phyloP scores from a whole-genome alignment of 2,329 filamentous ascomycete species.

The Cladosporium phlei region DNA sequence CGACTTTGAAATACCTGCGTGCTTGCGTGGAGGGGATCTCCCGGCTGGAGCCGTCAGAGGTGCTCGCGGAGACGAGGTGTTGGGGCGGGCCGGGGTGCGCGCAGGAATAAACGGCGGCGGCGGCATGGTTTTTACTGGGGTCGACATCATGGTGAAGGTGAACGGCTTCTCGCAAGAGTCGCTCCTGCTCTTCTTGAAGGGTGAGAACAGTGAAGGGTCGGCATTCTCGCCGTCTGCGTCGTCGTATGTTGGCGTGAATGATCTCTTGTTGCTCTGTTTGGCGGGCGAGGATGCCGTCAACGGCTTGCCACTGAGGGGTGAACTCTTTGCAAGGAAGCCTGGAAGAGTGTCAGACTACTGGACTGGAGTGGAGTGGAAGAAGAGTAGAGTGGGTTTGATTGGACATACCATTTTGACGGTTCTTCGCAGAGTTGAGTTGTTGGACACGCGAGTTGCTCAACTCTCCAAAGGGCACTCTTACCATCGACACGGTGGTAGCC shows the following conservation, averaged over 20 bases:
- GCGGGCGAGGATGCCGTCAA: slow-evolving; percentile 24
- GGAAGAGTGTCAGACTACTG: neutral
- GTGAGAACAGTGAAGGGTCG: slow-evolving; percentile 49
- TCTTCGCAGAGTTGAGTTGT: slow-evolving; percentile 69
- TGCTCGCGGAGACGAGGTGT: slow-evolving; percentile 39
- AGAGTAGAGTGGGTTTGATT: slow-evolving; percentile 10
- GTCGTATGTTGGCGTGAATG: slow-evolving; percentile 39
- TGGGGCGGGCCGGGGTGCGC: slow-evolving; percentile 36
- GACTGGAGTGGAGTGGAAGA: neutral
- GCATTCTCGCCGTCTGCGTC: slow-evolving; percentile 54
- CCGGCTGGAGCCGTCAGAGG: slow-evolving; percentile 63
- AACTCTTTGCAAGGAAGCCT: slow-evolving; percentile 13
- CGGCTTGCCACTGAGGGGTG: slow-evolving; percentile 26
- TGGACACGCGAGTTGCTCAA: slow-evolving; percentile 66
- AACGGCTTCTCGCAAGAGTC: slow-evolving; percentile 36
- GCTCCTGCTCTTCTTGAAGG: slow-evolving; percentile 51
- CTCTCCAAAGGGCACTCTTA: slow-evolving; percentile 70
- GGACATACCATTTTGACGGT: slow-evolving; percentile 60
- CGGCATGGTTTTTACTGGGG: slow-evolving; percentile 32
- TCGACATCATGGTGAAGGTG: slow-evolving; percentile 37
- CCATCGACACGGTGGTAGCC: slow-evolving; percentile 29
- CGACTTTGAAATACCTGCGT: slow-evolving; percentile 58
- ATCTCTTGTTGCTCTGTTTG: slow-evolving; percentile 43
- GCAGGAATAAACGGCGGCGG: slow-evolving; percentile 30
- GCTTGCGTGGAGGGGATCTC: slow-evolving; percentile 71